Conservation (phyloP, 345 rosid genomes). For the Citrus unshiu region DNA sequence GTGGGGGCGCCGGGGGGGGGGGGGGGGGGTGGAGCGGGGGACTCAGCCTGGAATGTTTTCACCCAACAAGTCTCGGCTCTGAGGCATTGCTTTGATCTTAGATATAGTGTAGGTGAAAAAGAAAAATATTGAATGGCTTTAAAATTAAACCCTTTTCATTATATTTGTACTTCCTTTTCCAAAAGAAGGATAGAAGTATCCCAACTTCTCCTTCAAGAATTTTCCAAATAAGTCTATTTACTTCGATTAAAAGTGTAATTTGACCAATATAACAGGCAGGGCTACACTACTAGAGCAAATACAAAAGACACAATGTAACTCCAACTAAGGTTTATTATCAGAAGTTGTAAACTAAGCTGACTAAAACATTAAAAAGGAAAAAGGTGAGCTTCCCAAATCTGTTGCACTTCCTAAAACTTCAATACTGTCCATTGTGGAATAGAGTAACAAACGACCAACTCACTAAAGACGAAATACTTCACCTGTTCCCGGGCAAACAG, state of each 20-base stretch:
- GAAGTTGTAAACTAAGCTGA: not conserved
- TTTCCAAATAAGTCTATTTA: not conserved
- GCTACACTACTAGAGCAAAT: not conserved
- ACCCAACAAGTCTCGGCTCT: not conserved
- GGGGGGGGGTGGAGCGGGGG: no score
- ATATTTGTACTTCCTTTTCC: not conserved
- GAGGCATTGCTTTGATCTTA: not conserved
- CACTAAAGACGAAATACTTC: slow-evolving; percentile 7
- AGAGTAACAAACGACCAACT: not conserved
- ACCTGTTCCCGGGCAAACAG: slow-evolving; percentile 78
- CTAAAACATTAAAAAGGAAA: not conserved
- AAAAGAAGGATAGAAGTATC: not conserved
- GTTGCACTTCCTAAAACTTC: not conserved
- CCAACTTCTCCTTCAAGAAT: not conserved
- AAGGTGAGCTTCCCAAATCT: not conserved
- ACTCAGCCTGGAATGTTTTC: not conserved
- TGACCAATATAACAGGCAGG: not conserved
- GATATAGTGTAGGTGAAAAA: not conserved
- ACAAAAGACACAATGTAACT: not conserved
- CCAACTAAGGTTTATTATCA: not conserved
- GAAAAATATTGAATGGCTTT: not conserved
- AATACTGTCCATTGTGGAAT: not conserved
- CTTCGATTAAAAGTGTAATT: not conserved
- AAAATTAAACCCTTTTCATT: not conserved
- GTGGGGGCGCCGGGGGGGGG: no score